Evolutionary conservation across 2,329 filamentous ascomycete genomes (phyloP).

Genomic region (Aspergillus felis): DNA sequence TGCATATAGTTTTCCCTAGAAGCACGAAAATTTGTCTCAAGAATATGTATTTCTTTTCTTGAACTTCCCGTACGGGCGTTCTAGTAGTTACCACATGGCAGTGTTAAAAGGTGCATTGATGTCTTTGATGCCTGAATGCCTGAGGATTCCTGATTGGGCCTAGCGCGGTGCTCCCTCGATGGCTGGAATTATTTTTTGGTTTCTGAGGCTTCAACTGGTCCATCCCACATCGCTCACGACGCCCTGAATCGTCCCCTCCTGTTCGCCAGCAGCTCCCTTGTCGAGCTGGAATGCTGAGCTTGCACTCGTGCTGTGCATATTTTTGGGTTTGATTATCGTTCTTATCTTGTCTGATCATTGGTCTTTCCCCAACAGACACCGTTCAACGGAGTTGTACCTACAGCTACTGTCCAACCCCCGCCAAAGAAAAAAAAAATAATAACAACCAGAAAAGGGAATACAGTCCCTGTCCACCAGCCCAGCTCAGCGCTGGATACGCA

Average conservation of each 20-base stretch:
- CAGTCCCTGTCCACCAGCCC: neutral
- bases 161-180: conserved; percentile 16
- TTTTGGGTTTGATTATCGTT: conserved; percentile 5
- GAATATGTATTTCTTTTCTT: neutral
- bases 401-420: neutral
- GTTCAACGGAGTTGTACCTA: neutral
- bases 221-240: conserved; percentile 2
- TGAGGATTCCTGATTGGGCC: conserved; percentile 8
- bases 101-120: no score
- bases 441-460: neutral
- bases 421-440: neutral
- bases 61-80: no score
- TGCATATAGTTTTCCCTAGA: conserved; percentile 18
- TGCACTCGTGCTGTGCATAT: conserved; percentile 15
- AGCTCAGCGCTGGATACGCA: neutral
- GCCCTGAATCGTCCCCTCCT: conserved; percentile 2
- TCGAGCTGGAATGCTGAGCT: conserved; percentile 24
- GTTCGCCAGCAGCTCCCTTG: conserved; percentile 12
- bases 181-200: conserved; percentile 11
- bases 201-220: conserved; percentile 5
- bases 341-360: neutral
- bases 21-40: neutral
- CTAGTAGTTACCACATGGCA: neutral
- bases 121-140: conserved; percentile 6
- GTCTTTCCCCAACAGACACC: neutral